phyloP scores from a whole-genome alignment of 1,284 basidiomycete species.

The Leccinum pachyderme region DNA sequence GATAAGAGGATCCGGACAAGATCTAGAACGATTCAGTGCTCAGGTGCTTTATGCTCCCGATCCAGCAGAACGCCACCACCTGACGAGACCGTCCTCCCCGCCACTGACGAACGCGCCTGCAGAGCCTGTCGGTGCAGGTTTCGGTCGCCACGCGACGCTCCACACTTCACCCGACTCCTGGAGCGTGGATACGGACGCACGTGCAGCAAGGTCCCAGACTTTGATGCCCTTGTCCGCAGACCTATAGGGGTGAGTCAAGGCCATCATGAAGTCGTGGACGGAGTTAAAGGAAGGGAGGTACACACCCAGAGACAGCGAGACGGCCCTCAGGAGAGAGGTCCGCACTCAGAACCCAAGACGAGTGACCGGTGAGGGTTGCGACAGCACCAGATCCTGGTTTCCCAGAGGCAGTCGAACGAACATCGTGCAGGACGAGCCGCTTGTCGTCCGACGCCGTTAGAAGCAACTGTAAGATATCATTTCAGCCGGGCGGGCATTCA shows the following conservation, averaged over 20 bases:
- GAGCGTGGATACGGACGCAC: conserved; percentile 74
- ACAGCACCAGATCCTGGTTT: conserved; percentile 71
- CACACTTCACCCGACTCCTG: conserved; percentile 82
- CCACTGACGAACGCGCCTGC: conserved; percentile 75
- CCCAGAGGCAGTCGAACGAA: conserved; percentile 57
- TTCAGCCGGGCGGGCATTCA: conserved; percentile 1
- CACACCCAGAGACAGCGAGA: conserved; percentile 77
- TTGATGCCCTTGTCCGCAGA: conserved; percentile 85
- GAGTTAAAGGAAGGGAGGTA: neutral
- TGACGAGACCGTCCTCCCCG: conserved; percentile 76
- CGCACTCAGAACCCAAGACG: conserved; percentile 81
- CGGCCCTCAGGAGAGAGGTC: conserved; percentile 79
- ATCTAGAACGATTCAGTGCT: no score
- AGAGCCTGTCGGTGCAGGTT: conserved; percentile 48
- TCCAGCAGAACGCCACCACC: conserved; percentile 76
- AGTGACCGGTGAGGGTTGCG: conserved; percentile 78
- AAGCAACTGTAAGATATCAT: conserved; percentile 54
- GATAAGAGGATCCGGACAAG: no score
- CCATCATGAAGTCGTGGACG: neutral
- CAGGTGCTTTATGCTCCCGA: conserved; percentile 10
- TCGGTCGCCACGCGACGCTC: conserved; percentile 81
- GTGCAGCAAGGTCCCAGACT: conserved; percentile 83
- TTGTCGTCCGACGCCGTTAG: conserved; percentile 87
- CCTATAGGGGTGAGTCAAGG: conserved; percentile 35
- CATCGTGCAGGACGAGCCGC: conserved; percentile 82